Evolutionary conservation across 768 basidiomycete genomes (phyloP).

Genomic region (Lactarius pseudohatsudake): DNA sequence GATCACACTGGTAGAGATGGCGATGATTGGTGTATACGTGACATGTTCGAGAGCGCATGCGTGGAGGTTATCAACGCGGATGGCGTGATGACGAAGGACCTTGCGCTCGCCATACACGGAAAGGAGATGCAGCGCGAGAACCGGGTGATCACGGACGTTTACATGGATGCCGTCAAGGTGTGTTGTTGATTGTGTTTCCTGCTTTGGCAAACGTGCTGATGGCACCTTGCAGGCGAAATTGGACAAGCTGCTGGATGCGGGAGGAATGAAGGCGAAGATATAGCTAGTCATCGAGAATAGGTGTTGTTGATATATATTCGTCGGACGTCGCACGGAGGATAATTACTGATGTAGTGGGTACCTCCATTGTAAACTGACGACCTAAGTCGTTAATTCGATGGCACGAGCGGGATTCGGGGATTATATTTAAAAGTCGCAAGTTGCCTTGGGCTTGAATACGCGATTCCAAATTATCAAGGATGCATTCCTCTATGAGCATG

Average conservation of each 20-base stretch:
- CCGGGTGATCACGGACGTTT: slow-evolving; percentile 88
- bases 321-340: neutral
- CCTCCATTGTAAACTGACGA: too few relatives aligned
- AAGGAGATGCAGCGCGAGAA: slow-evolving; percentile 89
- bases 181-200: too few relatives aligned
- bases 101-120: slow-evolving; percentile 92
- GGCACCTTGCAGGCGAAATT: slow-evolving; percentile 11
- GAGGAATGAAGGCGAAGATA: neutral
- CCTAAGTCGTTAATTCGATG: too few relatives aligned
- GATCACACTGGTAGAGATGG: too few relatives aligned
- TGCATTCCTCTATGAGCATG: too few relatives aligned
- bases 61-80: slow-evolving; percentile 90
- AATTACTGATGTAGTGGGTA: too few relatives aligned
- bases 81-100: slow-evolving; percentile 95
- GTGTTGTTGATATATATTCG: neutral
- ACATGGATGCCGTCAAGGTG: too few relatives aligned
- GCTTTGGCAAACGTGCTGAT: neutral
- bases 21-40: too few relatives aligned
- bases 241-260: slow-evolving; percentile 10
- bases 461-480: too few relatives aligned
- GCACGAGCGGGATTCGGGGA: too few relatives aligned
- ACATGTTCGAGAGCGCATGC: slow-evolving; percentile 67
- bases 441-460: too few relatives aligned
- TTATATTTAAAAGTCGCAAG: too few relatives aligned
- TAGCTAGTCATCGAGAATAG: neutral